Evolutionary conservation across 2,329 filamentous ascomycete genomes (phyloP).

Genomic region (Cryphonectria nitschkei): DNA sequence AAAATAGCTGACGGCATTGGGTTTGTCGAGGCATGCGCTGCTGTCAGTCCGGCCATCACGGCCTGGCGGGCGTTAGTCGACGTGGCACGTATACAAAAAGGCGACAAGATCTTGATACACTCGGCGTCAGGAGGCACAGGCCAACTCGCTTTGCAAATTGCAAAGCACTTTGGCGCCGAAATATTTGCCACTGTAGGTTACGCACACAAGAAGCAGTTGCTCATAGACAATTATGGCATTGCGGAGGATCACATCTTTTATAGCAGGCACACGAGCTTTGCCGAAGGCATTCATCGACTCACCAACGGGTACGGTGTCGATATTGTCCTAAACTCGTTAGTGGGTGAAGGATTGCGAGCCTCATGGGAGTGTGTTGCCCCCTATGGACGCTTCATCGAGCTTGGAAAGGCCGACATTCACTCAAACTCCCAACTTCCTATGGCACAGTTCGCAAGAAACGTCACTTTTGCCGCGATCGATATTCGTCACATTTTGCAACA

Average conservation of each 20-base stretch:
- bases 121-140: too few relatives aligned
- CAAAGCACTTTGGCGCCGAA: slow-evolving; percentile 4
- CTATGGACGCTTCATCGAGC: background rate
- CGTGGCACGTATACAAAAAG: too few relatives aligned
- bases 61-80: too few relatives aligned
- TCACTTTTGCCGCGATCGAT: background rate
- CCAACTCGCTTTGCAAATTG: background rate
- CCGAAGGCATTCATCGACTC: background rate
- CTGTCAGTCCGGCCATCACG: too few relatives aligned
- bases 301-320: background rate
- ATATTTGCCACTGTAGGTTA: slow-evolving; percentile 1
- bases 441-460: background rate
- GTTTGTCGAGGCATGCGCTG: too few relatives aligned
- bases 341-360: background rate
- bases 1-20: too few relatives aligned
- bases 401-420: background rate
- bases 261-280: background rate
- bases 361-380: background rate
- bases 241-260: background rate
- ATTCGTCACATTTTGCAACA: too few relatives aligned
- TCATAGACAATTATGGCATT: background rate
- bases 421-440: too few relatives aligned
- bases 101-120: too few relatives aligned
- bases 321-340: background rate
- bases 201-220: background rate